These are phyloP conservation scores for Huntiella decipiens DNA, from an alignment of 2,329 filamentous ascomycete genomes.

Conservation along the genomic window DNA sequence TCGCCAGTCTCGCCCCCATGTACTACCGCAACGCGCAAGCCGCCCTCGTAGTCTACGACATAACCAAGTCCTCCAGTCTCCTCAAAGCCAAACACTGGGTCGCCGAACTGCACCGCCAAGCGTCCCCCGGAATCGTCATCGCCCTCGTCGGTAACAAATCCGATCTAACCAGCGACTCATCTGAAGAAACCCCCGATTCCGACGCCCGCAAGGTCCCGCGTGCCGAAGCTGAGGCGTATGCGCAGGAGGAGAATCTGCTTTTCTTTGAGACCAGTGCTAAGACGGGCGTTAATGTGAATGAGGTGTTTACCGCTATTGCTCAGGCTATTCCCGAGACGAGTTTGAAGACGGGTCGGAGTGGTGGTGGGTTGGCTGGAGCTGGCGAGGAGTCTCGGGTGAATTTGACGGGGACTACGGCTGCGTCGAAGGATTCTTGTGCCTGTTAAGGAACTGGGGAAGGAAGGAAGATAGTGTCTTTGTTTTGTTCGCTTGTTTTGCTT, in stretches of 20 bases:
- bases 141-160: constrained; percentile 94
- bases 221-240: constrained; percentile 82
- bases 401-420: constrained; percentile 50
- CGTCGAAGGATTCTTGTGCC: constrained; percentile 79
- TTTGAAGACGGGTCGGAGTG: constrained; percentile 47
- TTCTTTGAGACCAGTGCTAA: constrained; percentile 99
- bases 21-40: constrained; percentile 99
- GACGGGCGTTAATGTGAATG: constrained; percentile 81
- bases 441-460: constrained; percentile 33
- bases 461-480: constrained; percentile 1
- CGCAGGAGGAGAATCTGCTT: constrained; percentile 79
- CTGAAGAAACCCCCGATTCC: constrained; percentile 32
- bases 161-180: constrained; percentile 54
- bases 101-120: constrained; percentile 88
- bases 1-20: constrained; percentile 92
- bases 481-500: constrained; percentile 1
- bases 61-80: constrained; percentile 88
- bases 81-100: constrained; percentile 99
- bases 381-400: constrained; percentile 63
- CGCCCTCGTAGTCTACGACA: constrained; percentile 93
- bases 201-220: constrained; percentile 75
- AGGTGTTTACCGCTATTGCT: constrained; percentile 95
- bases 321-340: constrained; percentile 96
- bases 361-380: constrained; percentile 33
- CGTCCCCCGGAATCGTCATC: constrained; percentile 89